A percentile compares a stretch with the other conserved stretches of the same genome.
phyloP scores from a whole-genome alignment of 495 filamentous ascomycete genomes.

The Penicillium cinerascens region DNA sequence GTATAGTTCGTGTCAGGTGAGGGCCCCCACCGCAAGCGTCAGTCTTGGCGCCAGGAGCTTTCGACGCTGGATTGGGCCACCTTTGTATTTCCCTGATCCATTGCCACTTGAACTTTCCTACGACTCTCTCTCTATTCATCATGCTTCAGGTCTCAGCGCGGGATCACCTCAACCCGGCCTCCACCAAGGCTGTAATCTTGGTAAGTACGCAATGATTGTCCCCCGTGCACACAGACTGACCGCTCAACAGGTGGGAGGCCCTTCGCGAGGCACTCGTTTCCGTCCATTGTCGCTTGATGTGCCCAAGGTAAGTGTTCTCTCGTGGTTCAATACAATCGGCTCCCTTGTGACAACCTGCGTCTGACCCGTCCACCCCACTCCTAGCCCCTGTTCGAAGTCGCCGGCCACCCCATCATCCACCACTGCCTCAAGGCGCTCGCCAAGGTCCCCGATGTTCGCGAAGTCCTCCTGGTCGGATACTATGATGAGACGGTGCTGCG shows the following conservation, averaged over 20 bases:
- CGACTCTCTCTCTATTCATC: slow-evolving; percentile 7
- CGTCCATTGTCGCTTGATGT: slow-evolving; percentile 94
- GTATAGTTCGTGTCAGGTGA: slow-evolving; percentile 25
- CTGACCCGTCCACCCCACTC: slow-evolving; percentile 18
- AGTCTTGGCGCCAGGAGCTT: slow-evolving; percentile 26
- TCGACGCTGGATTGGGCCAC: slow-evolving; percentile 15
- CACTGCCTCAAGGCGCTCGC: slow-evolving; percentile 91
- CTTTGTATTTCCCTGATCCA: slow-evolving; percentile 7
- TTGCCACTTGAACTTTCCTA: neutral
- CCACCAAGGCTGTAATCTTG: slow-evolving; percentile 70
- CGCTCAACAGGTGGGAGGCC: slow-evolving; percentile 74
- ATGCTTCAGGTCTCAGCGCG: slow-evolving; percentile 51
- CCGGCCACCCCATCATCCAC: slow-evolving; percentile 96
- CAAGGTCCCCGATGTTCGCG: slow-evolving; percentile 87
- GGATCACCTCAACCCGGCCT: slow-evolving; percentile 44
- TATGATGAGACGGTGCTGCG: slow-evolving; percentile 97
- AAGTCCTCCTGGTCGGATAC: slow-evolving; percentile 97
- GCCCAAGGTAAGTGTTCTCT: slow-evolving; percentile 68
- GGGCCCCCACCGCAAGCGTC: slow-evolving; percentile 22
- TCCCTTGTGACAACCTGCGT: neutral
- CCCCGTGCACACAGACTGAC: slow-evolving; percentile 16
- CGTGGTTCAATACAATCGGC: slow-evolving; percentile 2
- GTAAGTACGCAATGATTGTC: slow-evolving; percentile 38
- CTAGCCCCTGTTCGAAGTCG: slow-evolving; percentile 97
- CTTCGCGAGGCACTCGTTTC: slow-evolving; percentile 93